Conservation (phyloP, 176 grass and related monocot genomes). For the Musa beccarii region DNA sequence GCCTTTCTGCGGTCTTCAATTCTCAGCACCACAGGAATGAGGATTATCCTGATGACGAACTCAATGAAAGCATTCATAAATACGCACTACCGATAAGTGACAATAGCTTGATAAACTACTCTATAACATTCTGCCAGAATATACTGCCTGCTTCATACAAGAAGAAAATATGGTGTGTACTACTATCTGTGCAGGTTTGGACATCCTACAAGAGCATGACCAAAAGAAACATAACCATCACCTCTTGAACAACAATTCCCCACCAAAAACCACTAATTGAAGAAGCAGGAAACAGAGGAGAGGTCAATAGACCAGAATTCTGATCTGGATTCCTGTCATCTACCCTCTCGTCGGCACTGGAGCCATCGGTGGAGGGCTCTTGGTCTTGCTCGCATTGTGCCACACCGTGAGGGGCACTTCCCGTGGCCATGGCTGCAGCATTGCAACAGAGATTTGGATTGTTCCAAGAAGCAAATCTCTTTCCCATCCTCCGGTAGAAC, state of each 20-base stretch:
- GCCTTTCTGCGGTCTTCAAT: too few relatives aligned
- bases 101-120: too few relatives aligned
- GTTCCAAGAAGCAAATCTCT: constrained; percentile 83
- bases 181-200: background rate
- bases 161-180: background rate
- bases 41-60: background rate
- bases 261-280: constrained; percentile 21
- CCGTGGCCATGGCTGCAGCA: constrained; percentile 8
- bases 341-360: constrained; percentile 7
- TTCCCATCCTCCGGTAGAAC: constrained; percentile 71
- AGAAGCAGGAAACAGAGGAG: constrained; percentile 14
- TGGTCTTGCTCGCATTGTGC: constrained; percentile 41
- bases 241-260: constrained; percentile 25
- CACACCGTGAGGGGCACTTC: constrained; percentile 26
- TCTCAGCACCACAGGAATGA: too few relatives aligned
- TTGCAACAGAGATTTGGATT: constrained; percentile 69
- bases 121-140: background rate
- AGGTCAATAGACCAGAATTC: constrained; percentile 36
- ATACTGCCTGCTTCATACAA: background rate
- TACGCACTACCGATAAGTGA: too few relatives aligned
- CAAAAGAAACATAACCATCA: constrained; percentile 16
- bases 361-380: background rate
- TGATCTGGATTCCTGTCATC: constrained; percentile 28
- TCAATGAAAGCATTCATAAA: background rate
- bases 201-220: constrained; percentile 27